These are phyloP conservation scores for Parastagonospora avenae DNA, from an alignment of 2,329 filamentous ascomycete species.

Conservation along the genomic window DNA sequence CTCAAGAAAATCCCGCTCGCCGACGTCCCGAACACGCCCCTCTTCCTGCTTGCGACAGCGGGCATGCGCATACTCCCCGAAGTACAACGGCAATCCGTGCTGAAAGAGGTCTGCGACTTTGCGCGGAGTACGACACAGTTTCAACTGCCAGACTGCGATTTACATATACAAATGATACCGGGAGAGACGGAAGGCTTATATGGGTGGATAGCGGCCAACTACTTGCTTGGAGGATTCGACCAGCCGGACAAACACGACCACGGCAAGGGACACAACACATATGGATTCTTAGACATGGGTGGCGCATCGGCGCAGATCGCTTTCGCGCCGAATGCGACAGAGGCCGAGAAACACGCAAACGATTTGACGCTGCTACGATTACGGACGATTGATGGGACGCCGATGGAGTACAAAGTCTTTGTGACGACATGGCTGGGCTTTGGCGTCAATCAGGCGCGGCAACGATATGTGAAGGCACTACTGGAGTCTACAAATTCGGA, in stretches of 20 bases:
- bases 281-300: slow-evolving; percentile 98
- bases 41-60: slow-evolving; percentile 94
- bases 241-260: slow-evolving; percentile 74
- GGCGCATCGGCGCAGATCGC: slow-evolving; percentile 97
- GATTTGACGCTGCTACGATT: slow-evolving; percentile 86
- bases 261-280: slow-evolving; percentile 88
- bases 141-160: slow-evolving; percentile 82
- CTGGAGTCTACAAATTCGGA: slow-evolving; percentile 66
- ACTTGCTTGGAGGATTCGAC: slow-evolving; percentile 90
- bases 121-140: slow-evolving; percentile 78
- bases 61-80: slow-evolving; percentile 87
- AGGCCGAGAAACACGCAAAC: slow-evolving; percentile 85
- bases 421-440: slow-evolving; percentile 97
- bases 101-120: slow-evolving; percentile 82
- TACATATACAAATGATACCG: slow-evolving; percentile 92
- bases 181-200: slow-evolving; percentile 96
- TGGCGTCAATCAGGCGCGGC: slow-evolving; percentile 90
- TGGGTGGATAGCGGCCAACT: slow-evolving; percentile 97
- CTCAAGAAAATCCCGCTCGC: slow-evolving; percentile 75
- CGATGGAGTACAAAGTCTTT: slow-evolving; percentile 86
- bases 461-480: slow-evolving; percentile 81
- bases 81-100: slow-evolving; percentile 71
- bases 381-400: slow-evolving; percentile 77
- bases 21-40: slow-evolving; percentile 80
- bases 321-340: slow-evolving; percentile 91